Base-by-base conservation (phyloP, 805 yeast genomes). In the Zygotorulaspora danielsina region DNA sequence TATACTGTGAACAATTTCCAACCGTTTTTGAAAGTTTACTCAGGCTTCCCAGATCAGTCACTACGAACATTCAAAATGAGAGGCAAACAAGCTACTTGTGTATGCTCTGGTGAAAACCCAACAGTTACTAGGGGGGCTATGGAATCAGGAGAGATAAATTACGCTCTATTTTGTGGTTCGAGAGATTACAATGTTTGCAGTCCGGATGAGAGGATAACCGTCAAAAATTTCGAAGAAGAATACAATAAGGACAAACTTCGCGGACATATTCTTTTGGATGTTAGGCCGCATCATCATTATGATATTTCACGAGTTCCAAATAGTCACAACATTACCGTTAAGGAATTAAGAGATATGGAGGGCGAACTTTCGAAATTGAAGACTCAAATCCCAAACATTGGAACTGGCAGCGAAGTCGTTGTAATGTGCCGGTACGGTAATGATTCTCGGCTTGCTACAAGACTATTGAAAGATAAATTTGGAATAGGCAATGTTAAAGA, bases 391-490 rank as follows among this genome's bases (percentile, higher is more conserved):
- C 65, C 65, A 1, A 29, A 39, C 2, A 29, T 60, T 2, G 36
- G 31, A 4, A 13, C 49, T 12, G 45, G 49, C 4, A 54, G 59
- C 22, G 65, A 64, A 3, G 58, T 84, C 0, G 73, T 70, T 39
- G 83, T 87, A 0, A 68, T 90, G 13, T 93, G 98, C 61, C 71
- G 97, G 21, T 79, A 71, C 55, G 98, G 98, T 7, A 88, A 86
- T 59, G 97, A 93, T 57, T 89, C 97, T 0, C 88, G 84, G 53
- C 60, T 78, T 12, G 94, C 96, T 0, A 79, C 84, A 1, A 61
- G 70, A 40, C 63, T 69, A 31, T 60, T 89, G 32, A 67, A 72
- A 35, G 75, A 74, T 17, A 67, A 70, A 1, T 66, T 74, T 32
- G 76, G 77, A 0, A 62, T 76, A 12, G 41, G 53, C 0, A 60